Percentiles rank a stretch among this genome's conserved stretches.
Evolutionary conservation across 768 basidiomycete genomes (phyloP).

Genomic region (Psilocybe subaeruginosa): DNA sequence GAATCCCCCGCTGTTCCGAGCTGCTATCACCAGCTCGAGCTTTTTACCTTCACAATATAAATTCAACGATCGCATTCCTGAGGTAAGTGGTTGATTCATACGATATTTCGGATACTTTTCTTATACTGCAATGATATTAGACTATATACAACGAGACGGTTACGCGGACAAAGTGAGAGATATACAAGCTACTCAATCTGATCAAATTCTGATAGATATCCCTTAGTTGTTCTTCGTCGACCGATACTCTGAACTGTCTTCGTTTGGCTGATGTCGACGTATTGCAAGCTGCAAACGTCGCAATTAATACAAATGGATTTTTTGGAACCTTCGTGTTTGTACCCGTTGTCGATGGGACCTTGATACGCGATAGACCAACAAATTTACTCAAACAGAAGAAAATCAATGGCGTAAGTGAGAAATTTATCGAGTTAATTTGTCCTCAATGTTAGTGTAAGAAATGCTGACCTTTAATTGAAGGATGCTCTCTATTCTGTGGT

Average conservation of each 20-base stretch:
- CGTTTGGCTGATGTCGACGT: constrained; percentile 31
- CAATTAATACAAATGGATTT: constrained; percentile 34
- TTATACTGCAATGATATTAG: neutral
- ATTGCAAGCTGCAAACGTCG: constrained; percentile 36
- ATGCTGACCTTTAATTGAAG: constrained; percentile 20
- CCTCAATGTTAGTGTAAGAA: constrained; percentile 31
- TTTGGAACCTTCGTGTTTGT: constrained; percentile 42
- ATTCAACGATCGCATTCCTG: constrained; percentile 44
- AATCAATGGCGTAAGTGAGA: constrained; percentile 4
- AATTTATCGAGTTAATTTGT: neutral
- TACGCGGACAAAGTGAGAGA: constrained; percentile 7
- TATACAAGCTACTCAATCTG: too few species aligned
- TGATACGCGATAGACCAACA: constrained; percentile 46
- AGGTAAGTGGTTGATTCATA: constrained; percentile 26
- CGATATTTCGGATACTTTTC: neutral
- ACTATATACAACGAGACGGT: constrained; percentile 14
- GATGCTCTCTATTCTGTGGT: constrained; percentile 38
- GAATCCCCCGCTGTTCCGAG: constrained; percentile 44
- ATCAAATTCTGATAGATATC: neutral
- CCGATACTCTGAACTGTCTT: constrained; percentile 42
- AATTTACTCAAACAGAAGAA: constrained; percentile 33
- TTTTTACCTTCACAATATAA: constrained; percentile 49
- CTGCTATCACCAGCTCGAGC: constrained; percentile 47
- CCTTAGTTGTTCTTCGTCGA: constrained; percentile 36
- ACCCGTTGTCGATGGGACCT: constrained; percentile 51